phyloP scores from a whole-genome alignment of 2,329 filamentous ascomycete species.

The Neoscytalidium dimidiatum region DNA sequence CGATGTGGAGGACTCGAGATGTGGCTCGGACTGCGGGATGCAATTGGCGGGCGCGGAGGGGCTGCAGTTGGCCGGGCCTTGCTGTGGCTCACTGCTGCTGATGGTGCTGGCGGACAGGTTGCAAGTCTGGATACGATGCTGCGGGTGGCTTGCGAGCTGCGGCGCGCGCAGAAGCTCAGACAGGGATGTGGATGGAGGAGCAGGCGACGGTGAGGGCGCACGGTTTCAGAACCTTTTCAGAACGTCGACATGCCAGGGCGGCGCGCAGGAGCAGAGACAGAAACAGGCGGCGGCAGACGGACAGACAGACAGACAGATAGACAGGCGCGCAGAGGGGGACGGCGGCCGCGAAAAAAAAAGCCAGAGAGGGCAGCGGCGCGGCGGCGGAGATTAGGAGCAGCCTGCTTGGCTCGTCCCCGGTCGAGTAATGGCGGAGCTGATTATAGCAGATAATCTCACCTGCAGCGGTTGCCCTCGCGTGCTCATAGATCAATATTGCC shows the following conservation, averaged over 20 bases:
- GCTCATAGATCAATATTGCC: neutral
- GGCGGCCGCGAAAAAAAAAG: neutral
- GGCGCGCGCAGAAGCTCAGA: slow-evolving; percentile 9
- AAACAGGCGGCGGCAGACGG: slow-evolving; percentile 31
- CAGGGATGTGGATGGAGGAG: slow-evolving; percentile 16
- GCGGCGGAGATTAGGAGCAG: slow-evolving; percentile 14
- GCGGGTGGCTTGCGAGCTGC: neutral
- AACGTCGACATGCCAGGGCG: slow-evolving; percentile 5
- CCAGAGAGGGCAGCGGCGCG: neutral
- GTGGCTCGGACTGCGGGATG: neutral
- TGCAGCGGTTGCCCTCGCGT: neutral
- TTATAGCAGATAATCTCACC: neutral
- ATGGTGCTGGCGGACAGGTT: slow-evolving; percentile 1
- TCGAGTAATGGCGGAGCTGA: slow-evolving; percentile 2
- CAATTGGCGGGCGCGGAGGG: neutral
- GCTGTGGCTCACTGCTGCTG: too few relatives aligned
- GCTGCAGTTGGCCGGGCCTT: neutral
- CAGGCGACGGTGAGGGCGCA: slow-evolving; percentile 11
- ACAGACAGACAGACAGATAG: too few relatives aligned
- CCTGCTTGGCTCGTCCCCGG: slow-evolving; percentile 6
- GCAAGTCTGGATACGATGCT: neutral
- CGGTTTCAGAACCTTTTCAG: slow-evolving; percentile 8
- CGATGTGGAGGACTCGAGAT: neutral
- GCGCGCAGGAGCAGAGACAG: slow-evolving; percentile 17
- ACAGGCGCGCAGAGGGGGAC: too few relatives aligned